Base-by-base conservation (phyloP, 2,329 filamentous ascomycete genomes). In the Clarireedia monteithiana region DNA sequence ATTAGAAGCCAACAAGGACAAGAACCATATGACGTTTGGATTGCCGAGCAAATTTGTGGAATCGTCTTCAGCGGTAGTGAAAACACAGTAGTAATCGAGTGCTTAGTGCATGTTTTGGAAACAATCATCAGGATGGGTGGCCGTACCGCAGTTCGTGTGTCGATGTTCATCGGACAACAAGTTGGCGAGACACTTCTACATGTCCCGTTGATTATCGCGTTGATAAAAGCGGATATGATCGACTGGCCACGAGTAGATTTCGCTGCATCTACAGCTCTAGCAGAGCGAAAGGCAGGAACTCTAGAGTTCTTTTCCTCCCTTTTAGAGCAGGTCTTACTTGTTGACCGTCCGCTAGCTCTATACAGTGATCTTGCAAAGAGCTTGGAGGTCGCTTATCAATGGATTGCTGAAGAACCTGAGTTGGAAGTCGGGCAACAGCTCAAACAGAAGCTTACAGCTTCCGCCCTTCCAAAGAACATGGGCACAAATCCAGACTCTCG, bases 351-450 rank as follows among this genome's bases (percentile, higher is more conserved):
- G 0, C 81, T 86, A 40, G 88, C 87, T 1, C 75, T 96, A 48
- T 88, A 90, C 64, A 85, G 91, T 1, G 91, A 97, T 71, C 95
- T 96, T 66, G 85, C 89, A 6, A 81, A 83, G 59, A 95, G 89
- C 56, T 78, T 96, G 54, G 86, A 92, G 62, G 86, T 84, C 48
- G 84, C 94, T 42, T 91, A 88, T 74, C 75, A 82, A 48, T 96
- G 91, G 90, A 81, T 95, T 36, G 75, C 77, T 6, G 88, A 91
- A 60, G 86, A 95, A 15, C 80, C 86, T 1, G 77, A 77, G 42
- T 77, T 88, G 17, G 73, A 80, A 23, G 74, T 81, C 23, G 88
- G 83, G 10, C 84, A 88, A 63, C 80, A 87, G 38, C 78, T 97
- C 58, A 87, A 91, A 68, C 75, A 77, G 58, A 85, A 82, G 62